Conservation (phyloP, 306 rosid species). For the Cucurbita ficifolia region DNA sequence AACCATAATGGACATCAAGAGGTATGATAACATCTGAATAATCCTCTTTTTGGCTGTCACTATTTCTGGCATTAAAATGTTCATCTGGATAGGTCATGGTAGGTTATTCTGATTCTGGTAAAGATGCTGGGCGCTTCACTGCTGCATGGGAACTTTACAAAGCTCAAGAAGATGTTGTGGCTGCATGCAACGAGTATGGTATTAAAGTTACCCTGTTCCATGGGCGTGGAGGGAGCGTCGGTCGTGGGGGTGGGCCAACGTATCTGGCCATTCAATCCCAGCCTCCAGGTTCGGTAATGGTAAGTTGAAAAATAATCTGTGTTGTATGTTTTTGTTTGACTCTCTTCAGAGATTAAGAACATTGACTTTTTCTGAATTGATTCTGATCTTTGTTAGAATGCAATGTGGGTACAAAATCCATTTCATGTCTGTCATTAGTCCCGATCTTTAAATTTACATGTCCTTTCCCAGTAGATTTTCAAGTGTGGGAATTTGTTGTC, state of each 20-base stretch:
- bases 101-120: slow-evolving; percentile 94
- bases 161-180: slow-evolving; percentile 96
- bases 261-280: slow-evolving; percentile 96
- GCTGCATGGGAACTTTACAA: slow-evolving; percentile 98
- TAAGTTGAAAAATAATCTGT: slow-evolving; percentile 16
- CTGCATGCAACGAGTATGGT: slow-evolving; percentile 77
- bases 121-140: slow-evolving; percentile 92
- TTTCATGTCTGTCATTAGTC: background rate
- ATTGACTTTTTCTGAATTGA: background rate
- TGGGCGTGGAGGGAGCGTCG: slow-evolving; percentile 94
- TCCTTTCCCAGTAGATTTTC: background rate
- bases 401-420: background rate
- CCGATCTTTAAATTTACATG: background rate
- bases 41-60: background rate
- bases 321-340: background rate
- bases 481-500: background rate
- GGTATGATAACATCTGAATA: slow-evolving; percentile 25
- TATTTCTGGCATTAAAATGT: slow-evolving; percentile 1
- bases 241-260: slow-evolving; percentile 98
- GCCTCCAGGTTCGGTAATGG: slow-evolving; percentile 96
- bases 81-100: slow-evolving; percentile 73
- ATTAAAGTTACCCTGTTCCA: slow-evolving; percentile 83
- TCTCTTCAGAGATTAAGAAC: background rate
- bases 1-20: slow-evolving; percentile 83
- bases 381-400: background rate